phyloP scores from a whole-genome alignment of 106 monocot species.

The Posidonia australis region DNA sequence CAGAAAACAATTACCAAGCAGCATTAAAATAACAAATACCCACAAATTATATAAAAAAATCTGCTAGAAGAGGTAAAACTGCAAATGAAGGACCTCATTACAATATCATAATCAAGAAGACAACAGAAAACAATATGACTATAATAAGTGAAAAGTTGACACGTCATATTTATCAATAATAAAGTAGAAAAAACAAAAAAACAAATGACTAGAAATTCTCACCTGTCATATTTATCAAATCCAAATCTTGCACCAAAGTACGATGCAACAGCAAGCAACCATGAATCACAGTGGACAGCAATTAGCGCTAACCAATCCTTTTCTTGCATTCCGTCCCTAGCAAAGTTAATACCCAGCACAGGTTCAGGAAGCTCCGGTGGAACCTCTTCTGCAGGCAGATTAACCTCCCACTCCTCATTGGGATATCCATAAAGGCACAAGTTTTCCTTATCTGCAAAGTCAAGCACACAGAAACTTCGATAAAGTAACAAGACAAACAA shows the following conservation, averaged over 20 bases:
- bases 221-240: constrained; percentile 26
- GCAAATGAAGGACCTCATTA: too few species aligned
- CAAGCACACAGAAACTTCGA: neutral
- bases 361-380: constrained; percentile 25
- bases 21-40: too few species aligned
- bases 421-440: constrained; percentile 24
- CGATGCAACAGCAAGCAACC: constrained; percentile 21
- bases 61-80: too few species aligned
- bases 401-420: constrained; percentile 22
- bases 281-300: constrained; percentile 25
- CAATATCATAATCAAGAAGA: too few species aligned
- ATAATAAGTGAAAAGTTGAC: too few species aligned
- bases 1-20: too few species aligned
- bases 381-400: constrained; percentile 27
- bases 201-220: neutral
- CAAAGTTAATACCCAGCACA: constrained; percentile 24
- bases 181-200: neutral
- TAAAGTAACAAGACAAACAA: too few species aligned
- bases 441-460: constrained; percentile 23
- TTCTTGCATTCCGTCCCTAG: constrained; percentile 30
- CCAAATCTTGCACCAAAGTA: constrained; percentile 28
- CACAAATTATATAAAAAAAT: too few species aligned
- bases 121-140: too few species aligned
- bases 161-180: neutral
- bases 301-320: constrained; percentile 23